Evolutionary conservation across 306 rosid genomes (phyloP).

Genomic region (Pyrus pyrifolia): DNA sequence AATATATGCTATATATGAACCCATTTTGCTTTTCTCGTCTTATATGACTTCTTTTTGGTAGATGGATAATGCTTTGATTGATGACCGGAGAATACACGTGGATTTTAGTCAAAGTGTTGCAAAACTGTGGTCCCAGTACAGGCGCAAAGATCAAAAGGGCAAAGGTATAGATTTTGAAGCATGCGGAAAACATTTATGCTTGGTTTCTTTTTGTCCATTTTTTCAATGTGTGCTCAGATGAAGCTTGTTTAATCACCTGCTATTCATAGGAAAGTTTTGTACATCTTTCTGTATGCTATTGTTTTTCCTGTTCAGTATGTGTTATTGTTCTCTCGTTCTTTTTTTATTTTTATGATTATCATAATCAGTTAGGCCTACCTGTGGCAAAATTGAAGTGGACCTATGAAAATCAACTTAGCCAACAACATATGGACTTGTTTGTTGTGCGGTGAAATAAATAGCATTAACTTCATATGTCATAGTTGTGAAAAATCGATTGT

Average conservation of each 20-base stretch:
- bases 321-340: not conserved
- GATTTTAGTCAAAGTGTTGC: conserved; percentile 97
- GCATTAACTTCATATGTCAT: not conserved
- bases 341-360: not conserved
- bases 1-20: not conserved
- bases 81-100: conserved; percentile 94
- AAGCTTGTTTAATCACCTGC: not conserved
- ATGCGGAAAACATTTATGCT: not conserved
- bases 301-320: not conserved
- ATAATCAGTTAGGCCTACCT: not conserved
- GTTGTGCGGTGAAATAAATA: not conserved
- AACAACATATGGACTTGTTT: not conserved
- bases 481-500: not conserved
- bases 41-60: conserved; percentile 22
- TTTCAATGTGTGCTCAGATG: not conserved
- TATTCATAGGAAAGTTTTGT: not conserved
- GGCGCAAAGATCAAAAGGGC: conserved; percentile 59
- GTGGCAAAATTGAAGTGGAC: not conserved
- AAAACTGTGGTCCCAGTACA: conserved; percentile 84
- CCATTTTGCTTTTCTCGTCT: not conserved
- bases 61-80: conserved; percentile 99
- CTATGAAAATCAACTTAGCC: not conserved
- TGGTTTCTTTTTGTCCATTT: not conserved
- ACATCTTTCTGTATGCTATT: not conserved
- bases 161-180: conserved; percentile 36